A percentile compares a stretch with the other conserved stretches of the same genome.
These are phyloP conservation scores for Drechslera avenae DNA, from an alignment of 2,329 filamentous ascomycete species.

Conservation along the genomic window DNA sequence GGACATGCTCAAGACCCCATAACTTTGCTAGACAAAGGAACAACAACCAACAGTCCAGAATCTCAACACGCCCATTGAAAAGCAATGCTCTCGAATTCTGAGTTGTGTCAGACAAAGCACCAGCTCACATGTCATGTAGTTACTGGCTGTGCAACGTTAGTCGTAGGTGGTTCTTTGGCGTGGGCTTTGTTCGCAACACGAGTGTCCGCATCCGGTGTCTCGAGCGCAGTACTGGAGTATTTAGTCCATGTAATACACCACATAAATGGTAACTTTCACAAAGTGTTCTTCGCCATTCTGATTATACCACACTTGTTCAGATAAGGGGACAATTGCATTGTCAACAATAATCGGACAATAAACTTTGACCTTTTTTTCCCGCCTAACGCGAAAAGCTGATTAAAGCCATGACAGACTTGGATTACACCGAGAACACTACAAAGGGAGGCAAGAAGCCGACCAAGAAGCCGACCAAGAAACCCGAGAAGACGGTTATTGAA, in stretches of 20 bases:
- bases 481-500: no score
- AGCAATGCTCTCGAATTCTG: neutral
- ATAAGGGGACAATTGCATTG: neutral
- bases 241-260: neutral
- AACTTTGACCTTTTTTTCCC: no score
- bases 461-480: no score
- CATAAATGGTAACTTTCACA: neutral
- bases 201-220: slow-evolving; percentile 1
- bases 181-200: slow-evolving; percentile 12
- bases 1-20: neutral
- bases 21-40: neutral
- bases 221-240: slow-evolving; percentile 3
- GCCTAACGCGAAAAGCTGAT: no score
- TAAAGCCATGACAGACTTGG: no score
- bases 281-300: neutral
- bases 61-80: neutral
- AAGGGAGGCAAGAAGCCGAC: no score
- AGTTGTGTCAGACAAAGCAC: slow-evolving; percentile 4
- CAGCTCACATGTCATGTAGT: neutral
- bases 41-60: neutral
- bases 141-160: neutral
- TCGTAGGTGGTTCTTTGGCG: neutral
- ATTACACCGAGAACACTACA: no score
- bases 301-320: no score
- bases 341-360: no score